Base-by-base conservation (phyloP, 768 basidiomycete species). In the Lactarius hengduanensis region DNA sequence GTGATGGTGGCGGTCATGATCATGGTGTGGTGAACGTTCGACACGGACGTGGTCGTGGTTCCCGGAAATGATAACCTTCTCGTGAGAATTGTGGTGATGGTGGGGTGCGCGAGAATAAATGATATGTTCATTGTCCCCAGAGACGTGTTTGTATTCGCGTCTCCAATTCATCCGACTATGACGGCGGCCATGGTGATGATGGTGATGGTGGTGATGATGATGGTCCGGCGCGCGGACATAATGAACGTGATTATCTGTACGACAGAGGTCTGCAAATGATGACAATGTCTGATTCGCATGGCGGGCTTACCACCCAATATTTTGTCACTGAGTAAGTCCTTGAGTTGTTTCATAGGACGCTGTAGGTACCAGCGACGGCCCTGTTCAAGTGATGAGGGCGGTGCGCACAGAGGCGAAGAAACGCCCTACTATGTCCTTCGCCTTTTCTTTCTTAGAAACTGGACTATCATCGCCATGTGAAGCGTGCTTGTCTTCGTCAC, bases 291-390 rank as follows among this genome's bases (percentile, higher is more conserved):
- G 18, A 15, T 20, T 28, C 15, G 22, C 26, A 61, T 28, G 22
- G 16, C 1, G 28, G 65, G 30, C 58, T 64, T 30, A 57, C 59
- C 60, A n/a, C 47, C 45, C 20, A 22, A 22, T 22, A 50, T 60
- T 43, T 63, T 55, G 57, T 66, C 62, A 15, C 70, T 67, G 13
- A 74, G 61, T 8, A 71, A n/a, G 32, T 60, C 43, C 50, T 65
- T 65, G 59, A 70, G 32, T 62, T 71, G n/a, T 40, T 70, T 15
- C 10, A 74, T 22, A 4, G 74, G 72, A 56, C 68, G 41, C 20
- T 64, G 22, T 3, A 69, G 55, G 57, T 71, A 59, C 69, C 67
- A 74, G 18, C 50, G 59, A 32, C 72, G 70, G 69, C 72, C 58
- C n/a, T 55, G 15, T 41, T 47, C 41, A 16, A 50, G n/a, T 26